Evolutionary conservation across 1,284 basidiomycete species (phyloP), one percentile per base, ranked within the genome.

Genomic region (Puccinia brachypodii): DNA sequence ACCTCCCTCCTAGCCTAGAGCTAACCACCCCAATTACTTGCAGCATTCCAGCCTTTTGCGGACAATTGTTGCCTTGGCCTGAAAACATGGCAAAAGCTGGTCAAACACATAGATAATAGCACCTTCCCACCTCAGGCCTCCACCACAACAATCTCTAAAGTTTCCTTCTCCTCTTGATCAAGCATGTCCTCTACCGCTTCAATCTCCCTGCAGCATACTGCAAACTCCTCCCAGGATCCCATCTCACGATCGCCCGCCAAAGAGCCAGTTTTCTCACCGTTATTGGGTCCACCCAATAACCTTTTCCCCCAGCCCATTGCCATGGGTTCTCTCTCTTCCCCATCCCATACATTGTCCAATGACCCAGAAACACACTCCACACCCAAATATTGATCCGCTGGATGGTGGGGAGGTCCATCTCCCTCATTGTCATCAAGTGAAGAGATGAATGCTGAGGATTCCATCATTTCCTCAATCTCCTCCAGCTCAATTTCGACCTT

Each of bases 31-130:
- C n/a, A 16, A 44, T 13, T 60, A 9, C 13, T n/a, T 72, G 0
- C 36, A 80, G 77, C 77, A 38, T 80, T 80, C 38, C 62, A 50
- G 19, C 68, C 77, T 40, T 80, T 80, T 58, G 68, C 68, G 14
- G 66, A 80, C 31, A 80, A 69, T 40, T 71, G 77, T 47, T 68
- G 77, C 8, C 42, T 58, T 16, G 77, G 77, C 19, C 38, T 71
- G 16, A 71, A 80, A 42, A 80, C 77, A 19, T 80, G 77, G 77
- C 77, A 80, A 36, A 72, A 42, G 25, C 68, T 80, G 0, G 77
- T 80, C 7, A 68, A 80, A 25, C 42, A 40, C 25, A 78, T 78
- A 14, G 76, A 78, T 40, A 66, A 36, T 31, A 19, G 38, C 22
- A 31, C 31, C 8, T 13, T 14, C 3, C 25, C 42, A 42, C n/a